Evolutionary conservation across 108 stramenopile species (phyloP).

Genomic region (Hondaea fermentalgiana): DNA sequence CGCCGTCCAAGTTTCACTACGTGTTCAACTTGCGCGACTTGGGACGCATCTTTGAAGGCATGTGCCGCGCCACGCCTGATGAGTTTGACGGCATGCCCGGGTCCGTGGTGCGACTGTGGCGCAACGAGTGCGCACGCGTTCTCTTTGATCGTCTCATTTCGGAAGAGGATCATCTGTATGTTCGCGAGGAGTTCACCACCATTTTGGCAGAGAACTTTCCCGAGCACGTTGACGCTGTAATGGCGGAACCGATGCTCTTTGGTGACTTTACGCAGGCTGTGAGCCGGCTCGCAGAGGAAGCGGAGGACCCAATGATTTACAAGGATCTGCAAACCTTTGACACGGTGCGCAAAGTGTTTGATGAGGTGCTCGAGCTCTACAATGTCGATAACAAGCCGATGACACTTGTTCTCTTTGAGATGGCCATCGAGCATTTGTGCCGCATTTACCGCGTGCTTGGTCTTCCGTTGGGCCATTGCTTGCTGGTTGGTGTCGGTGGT

Average conservation of each 20-base stretch:
- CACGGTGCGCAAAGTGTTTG: conserved; percentile 43
- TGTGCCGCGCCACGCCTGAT: conserved; percentile 58
- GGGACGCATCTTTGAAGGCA: conserved; percentile 57
- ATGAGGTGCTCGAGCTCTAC: conserved; percentile 57
- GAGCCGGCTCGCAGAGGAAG: conserved; percentile 36
- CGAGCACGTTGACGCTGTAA: conserved; percentile 6
- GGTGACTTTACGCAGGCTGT: conserved; percentile 48
- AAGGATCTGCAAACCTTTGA: conserved; percentile 47
- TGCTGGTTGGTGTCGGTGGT: conserved; percentile 62
- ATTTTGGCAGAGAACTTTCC: conserved; percentile 29
- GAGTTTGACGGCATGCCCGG: conserved; percentile 13
- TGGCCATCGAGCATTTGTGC: conserved; percentile 53
- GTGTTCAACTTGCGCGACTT: conserved; percentile 64
- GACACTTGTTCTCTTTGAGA: conserved; percentile 59
- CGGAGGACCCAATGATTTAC: conserved; percentile 55
- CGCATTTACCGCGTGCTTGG: conserved; percentile 53
- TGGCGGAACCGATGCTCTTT: conserved; percentile 38
- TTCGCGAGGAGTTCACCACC: conserved; percentile 29
- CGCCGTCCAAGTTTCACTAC: conserved; percentile 65
- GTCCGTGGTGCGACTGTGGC: conserved; percentile 48
- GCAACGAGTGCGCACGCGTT: conserved; percentile 55
- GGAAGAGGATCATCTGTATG: conserved; percentile 31
- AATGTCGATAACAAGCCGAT: conserved; percentile 55
- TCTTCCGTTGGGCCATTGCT: conserved; percentile 53
- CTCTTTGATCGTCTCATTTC: conserved; percentile 53